phyloP scores from a whole-genome alignment of 371 early-diverging fungal species.

The Zychaea mexicana region DNA sequence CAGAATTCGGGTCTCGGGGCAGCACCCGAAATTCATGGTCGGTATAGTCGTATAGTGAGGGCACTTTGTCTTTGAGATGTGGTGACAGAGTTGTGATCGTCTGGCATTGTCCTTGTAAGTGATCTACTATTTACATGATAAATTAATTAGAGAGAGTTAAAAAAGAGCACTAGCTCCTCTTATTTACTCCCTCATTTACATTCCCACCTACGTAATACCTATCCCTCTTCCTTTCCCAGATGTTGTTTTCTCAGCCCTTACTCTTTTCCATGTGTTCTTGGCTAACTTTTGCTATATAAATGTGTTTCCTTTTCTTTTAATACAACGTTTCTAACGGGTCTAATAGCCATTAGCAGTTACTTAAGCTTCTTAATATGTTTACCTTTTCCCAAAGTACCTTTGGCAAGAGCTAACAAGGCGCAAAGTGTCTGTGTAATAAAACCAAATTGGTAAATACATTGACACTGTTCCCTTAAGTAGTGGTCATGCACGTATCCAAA shows the following conservation, averaged over 20 bases:
- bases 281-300: background rate
- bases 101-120: background rate
- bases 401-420: background rate
- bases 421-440: background rate
- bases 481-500: background rate
- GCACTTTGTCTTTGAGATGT: background rate
- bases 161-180: background rate
- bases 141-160: background rate
- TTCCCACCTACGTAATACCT: too few species aligned
- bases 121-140: background rate
- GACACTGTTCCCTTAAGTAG: background rate
- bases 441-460: background rate
- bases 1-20: background rate
- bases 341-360: too few species aligned
- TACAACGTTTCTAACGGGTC: too few species aligned
- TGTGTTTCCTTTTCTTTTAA: background rate
- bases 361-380: background rate
- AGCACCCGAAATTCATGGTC: constrained; percentile 2
- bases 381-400: background rate
- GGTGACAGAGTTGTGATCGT: background rate
- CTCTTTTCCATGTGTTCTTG: too few species aligned
- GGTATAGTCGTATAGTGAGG: background rate
- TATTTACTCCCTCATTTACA: too few species aligned
- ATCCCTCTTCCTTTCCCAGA: too few species aligned
- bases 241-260: too few species aligned